phyloP scores from a whole-genome alignment of 129 eudicot genomes.

The Flaveria bidentis region DNA sequence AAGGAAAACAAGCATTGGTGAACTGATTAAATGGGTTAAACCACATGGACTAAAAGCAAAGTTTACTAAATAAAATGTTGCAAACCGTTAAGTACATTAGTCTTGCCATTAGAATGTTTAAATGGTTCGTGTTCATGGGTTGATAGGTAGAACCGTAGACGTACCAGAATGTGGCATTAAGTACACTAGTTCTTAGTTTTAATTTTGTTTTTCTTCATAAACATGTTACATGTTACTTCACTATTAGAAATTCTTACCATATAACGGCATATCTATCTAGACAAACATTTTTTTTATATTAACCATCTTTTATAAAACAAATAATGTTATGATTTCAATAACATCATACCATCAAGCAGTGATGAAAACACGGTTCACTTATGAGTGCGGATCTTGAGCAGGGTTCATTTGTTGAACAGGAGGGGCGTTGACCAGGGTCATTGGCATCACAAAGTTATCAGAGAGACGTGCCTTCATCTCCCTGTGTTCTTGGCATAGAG shows the following conservation, averaged over 20 bases:
- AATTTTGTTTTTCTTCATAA: neutral
- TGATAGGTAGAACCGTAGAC: too few relatives aligned
- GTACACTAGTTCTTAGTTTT: neutral
- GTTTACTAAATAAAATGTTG: too few relatives aligned
- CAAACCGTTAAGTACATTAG: too few relatives aligned
- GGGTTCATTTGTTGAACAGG: constrained; percentile 82
- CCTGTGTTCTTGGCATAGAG: constrained; percentile 98
- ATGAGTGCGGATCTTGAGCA: constrained; percentile 17
- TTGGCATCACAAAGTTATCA: constrained; percentile 61
- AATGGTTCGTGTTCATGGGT: too few relatives aligned
- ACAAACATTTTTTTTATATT: neutral
- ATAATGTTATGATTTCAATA: neutral
- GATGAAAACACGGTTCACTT: neutral
- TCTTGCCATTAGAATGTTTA: too few relatives aligned
- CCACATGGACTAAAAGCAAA: too few relatives aligned
- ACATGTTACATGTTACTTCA: neutral
- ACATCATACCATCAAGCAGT: neutral
- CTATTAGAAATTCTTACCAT: neutral
- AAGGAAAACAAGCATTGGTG: too few relatives aligned
- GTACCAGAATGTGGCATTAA: too few relatives aligned
- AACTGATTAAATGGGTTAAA: too few relatives aligned
- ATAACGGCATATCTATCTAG: neutral
- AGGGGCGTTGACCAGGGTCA: constrained; percentile 88
- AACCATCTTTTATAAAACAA: neutral
- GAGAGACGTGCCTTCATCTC: constrained; percentile 89